Conservation (phyloP, 2,329 filamentous ascomycete genomes). For the Gaeumannomyces tritici region DNA sequence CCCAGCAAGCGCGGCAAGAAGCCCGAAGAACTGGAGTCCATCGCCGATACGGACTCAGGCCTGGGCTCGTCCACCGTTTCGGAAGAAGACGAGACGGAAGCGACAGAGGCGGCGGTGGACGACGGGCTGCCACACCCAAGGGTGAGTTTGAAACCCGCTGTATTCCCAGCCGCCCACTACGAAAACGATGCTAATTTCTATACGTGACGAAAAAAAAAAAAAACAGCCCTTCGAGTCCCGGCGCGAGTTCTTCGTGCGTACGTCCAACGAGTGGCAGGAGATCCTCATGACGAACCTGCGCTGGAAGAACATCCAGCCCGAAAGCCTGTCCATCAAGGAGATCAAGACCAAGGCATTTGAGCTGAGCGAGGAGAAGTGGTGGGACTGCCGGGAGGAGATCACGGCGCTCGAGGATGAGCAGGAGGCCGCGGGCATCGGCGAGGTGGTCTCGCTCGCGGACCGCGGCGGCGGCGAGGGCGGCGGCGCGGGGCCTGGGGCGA, state of each 20-base stretch:
- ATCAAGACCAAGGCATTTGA: constrained; percentile 86
- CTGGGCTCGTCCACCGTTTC: constrained; percentile 14
- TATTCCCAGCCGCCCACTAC: not conserved
- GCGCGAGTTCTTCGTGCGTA: constrained; percentile 85
- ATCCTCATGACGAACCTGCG: constrained; percentile 67
- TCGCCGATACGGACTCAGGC: constrained; percentile 24
- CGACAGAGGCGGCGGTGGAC: constrained; percentile 42
- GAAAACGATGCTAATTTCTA: constrained; percentile 5
- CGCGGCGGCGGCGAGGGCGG: constrained; percentile 47
- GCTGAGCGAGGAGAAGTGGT: constrained; percentile 93
- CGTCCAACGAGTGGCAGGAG: constrained; percentile 84
- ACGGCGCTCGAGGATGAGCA: constrained; percentile 88
- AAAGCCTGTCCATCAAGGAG: constrained; percentile 74
- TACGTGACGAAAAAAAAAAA: no score
- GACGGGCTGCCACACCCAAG: constrained; percentile 67
- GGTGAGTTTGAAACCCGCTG: constrained; percentile 23
- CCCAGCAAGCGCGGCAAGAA: constrained; percentile 50
- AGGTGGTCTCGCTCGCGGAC: constrained; percentile 82
- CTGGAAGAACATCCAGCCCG: constrained; percentile 56
- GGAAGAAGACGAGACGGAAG: constrained; percentile 37
- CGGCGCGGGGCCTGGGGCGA: constrained; percentile 22
- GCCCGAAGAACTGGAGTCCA: constrained; percentile 27
- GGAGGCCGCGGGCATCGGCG: constrained; percentile 87
- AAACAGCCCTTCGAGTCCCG: constrained; percentile 80
- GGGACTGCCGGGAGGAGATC: constrained; percentile 94